phyloP scores from a whole-genome alignment of 305 asterid genomes.

The Fraxinus paxiana region DNA sequence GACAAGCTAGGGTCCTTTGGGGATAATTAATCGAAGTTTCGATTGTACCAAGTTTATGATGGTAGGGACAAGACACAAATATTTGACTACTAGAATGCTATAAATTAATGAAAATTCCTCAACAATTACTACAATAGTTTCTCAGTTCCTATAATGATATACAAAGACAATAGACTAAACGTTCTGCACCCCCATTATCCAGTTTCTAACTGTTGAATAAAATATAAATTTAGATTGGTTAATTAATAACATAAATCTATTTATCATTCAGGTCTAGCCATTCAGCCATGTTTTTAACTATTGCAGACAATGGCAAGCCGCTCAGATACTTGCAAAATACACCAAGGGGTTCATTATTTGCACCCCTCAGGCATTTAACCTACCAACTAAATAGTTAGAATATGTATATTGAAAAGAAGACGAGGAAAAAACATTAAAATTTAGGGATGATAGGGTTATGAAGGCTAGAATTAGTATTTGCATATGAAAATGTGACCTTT shows the following conservation, averaged over 20 bases:
- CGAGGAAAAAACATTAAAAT: neutral
- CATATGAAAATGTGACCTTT: slow-evolving; percentile 46
- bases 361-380: neutral
- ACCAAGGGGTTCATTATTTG: neutral
- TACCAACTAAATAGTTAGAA: neutral
- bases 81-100: neutral
- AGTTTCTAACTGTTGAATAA: neutral
- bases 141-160: neutral
- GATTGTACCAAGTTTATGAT: neutral
- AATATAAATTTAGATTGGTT: neutral
- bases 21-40: neutral
- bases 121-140: neutral
- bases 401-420: neutral
- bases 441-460: neutral
- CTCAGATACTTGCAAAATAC: neutral
- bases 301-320: neutral
- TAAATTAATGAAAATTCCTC: neutral
- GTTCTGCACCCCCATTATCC: neutral
- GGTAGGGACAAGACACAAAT: neutral
- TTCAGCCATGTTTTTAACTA: neutral
- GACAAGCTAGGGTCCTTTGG: neutral
- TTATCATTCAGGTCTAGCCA: neutral
- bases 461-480: neutral
- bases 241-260: neutral
- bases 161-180: neutral